Evolutionary conservation across 2,329 filamentous ascomycete genomes (phyloP), one percentile per base, ranked within the genome.

Genomic region (Aspergillus ustus): DNA sequence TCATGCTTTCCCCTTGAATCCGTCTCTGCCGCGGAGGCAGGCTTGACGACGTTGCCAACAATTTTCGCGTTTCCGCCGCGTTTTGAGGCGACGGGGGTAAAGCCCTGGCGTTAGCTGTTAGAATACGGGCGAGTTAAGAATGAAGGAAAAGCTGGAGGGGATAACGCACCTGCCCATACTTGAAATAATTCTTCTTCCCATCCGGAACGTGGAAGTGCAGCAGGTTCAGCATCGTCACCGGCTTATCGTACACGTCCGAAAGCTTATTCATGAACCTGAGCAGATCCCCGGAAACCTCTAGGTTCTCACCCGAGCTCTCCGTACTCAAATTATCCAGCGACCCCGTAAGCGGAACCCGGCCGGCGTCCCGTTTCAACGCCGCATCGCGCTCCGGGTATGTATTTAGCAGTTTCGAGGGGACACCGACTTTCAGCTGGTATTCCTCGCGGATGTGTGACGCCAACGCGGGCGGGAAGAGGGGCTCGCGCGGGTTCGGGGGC

Each of bases 211-310:
- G 66, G 31, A 89, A 89, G 44, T 85, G 79, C 4, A 89, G 79
- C 3, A 89, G 75, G 63, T 89, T 89, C 44, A 89, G 78, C 87
- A 89, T 89, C 1, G 83, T 85, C 1, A 89, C 83, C 0, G 87
- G 75, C 2, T 69, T 82, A 7, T 70, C 55, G 72, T 75, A 71
- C 69, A 69, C 64, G 61, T 37, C 63, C 52, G 20, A 66, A 22
- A 78, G 65, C 15, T 63, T 37, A 13, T 68, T 61, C 70, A 87
- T 84, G 81, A 86, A 89, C 0, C 67, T 44, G 13, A 79, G 68
- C 0, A 89, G 71, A 3, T 84, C 81, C 0, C 79, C 70, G 17
- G 81, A 83, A 8, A 88, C 72, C 67, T 88, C 85, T 0, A 89
- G 79, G 20, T 80, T 80, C 71, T 88, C 82, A 1, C 78, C 75